phyloP scores from a whole-genome alignment of 495 filamentous ascomycete species.

The Xylaria intraflava region DNA sequence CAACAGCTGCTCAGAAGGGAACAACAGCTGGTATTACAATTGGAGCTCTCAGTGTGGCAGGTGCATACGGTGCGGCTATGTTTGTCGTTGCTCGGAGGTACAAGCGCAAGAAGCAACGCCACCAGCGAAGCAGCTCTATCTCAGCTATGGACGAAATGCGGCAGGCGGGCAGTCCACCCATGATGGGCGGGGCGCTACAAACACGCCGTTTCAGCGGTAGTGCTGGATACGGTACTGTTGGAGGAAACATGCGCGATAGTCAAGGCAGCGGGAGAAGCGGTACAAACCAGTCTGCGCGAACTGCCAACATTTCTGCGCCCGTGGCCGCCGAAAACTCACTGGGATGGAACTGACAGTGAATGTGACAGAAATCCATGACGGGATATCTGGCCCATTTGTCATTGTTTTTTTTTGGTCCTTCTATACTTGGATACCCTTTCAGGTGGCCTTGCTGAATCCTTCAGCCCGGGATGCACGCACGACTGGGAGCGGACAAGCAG shows the following conservation, averaged over 20 bases:
- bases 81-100: slow-evolving; percentile 91
- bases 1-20: slow-evolving; percentile 51
- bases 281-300: slow-evolving; percentile 67
- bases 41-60: slow-evolving; percentile 71
- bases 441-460: slow-evolving; percentile 22
- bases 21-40: slow-evolving; percentile 80
- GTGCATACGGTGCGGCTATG: slow-evolving; percentile 97
- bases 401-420: slow-evolving; percentile 23
- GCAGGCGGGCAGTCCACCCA: slow-evolving; percentile 49
- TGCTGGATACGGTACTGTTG: slow-evolving; percentile 30
- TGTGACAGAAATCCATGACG: slow-evolving; percentile 14
- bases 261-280: slow-evolving; percentile 64
- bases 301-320: slow-evolving; percentile 66
- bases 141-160: slow-evolving; percentile 46
- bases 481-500: slow-evolving; percentile 18
- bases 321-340: slow-evolving; percentile 97
- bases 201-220: slow-evolving; percentile 43
- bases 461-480: slow-evolving; percentile 9
- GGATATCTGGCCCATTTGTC: slow-evolving; percentile 26
- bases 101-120: slow-evolving; percentile 75
- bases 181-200: slow-evolving; percentile 48
- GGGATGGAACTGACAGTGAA: slow-evolving; percentile 83
- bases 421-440: slow-evolving; percentile 48
- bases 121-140: slow-evolving; percentile 70
- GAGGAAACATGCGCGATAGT: slow-evolving; percentile 49